Evolutionary conservation across 257 asterid genomes (phyloP), one percentile per base, ranked within the genome.

Genomic region (Scutellaria galericulata): DNA sequence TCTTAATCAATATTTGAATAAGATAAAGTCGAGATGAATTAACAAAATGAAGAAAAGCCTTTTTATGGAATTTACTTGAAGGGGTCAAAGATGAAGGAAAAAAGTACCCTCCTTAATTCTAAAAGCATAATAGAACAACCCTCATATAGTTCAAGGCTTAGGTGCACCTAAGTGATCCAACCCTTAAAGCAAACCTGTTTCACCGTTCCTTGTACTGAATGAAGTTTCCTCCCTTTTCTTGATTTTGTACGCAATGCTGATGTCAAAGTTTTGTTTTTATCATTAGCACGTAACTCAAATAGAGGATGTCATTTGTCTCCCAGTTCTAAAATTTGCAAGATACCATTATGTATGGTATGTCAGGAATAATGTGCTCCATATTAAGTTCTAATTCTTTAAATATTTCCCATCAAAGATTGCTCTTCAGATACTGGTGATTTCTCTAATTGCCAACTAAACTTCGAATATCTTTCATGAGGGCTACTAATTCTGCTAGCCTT

Each of bases 11-110:
- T 41, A 15, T 51, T 6, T 64, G 55, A 31, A 62, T 65, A 13
- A 40, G 58, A 37, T 71, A 77, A 7, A 22, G 27, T 47, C n/a
- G 4, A 22, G 69, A 65, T 47, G 62, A 45, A 54, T 45, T 45
- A 46, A 13, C 64, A 77, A 55, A 39, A 37, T 10, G 40, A 18
- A 37, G 15, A 31, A 13, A 55, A 66, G 22, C 60, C 14, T 35
- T 35, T 9, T 1, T 12, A 12, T 66, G 44, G n/a, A 58, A 58
- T 67, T 75, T 58, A 48, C 54, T 45, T 37, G 54, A 66, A 46
- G 48, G 15, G 46, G 40, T 47, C 46, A 65, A 46, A 46, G 44
- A 22, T 12, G 9, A 42, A 12, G 31, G 54, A 55, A 9, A 15
- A 20, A 12, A 0, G 7, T 3, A 18, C 20, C 42, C 45, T 40